Base-by-base conservation (phyloP, 345 rosid genomes). In the Isatis tinctoria region DNA sequence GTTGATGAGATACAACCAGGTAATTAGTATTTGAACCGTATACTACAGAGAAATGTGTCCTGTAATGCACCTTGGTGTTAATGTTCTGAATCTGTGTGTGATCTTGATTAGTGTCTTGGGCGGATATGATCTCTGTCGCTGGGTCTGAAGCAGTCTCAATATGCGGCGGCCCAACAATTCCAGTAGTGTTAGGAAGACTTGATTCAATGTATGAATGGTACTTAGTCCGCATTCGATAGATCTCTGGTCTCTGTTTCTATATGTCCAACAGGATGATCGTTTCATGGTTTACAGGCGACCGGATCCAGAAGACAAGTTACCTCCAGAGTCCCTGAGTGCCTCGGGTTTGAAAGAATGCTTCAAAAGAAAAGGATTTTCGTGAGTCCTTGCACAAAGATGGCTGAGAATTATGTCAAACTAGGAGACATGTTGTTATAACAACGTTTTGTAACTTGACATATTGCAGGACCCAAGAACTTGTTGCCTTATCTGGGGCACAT, bases 141-240 rank as follows among this genome's bases (percentile, higher is more conserved):
- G 97, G 95, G 66, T 94, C 98, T 61, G 95, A 88, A 83, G 97
- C 96, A 68, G 91, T 91, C 82, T 87, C 96, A 11, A 53, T 87
- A 54, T 91, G 97, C 61, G 95, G 96, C n/a, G 98, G 98, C 77
- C 98, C 98, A 8, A 74, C 80, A 33, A 88, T 94, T 39, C 79
- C 89, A 14, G 85, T 94, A 77, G 72, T 41, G 24, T 63, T 89
- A 58, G 98, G 97, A 72, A 89, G 97, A 73, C 64, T 88, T 65
- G 98, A 93, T 85, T 83, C 91, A 28, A 3, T 24, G 95, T 91
- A 66, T 47, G 10, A 22, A 16, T 24, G 47, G 12, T 30, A 8
- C 17, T 8, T 36, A 26, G 4, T 64, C 66, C 37, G 41, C 52
- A 10, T 43, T 40, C 7, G 4, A 17, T 11, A 30, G 4, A 30